These are phyloP conservation scores for Corniculantispora saksenae DNA, from an alignment of 2,329 filamentous ascomycete species.

Conservation along the genomic window DNA sequence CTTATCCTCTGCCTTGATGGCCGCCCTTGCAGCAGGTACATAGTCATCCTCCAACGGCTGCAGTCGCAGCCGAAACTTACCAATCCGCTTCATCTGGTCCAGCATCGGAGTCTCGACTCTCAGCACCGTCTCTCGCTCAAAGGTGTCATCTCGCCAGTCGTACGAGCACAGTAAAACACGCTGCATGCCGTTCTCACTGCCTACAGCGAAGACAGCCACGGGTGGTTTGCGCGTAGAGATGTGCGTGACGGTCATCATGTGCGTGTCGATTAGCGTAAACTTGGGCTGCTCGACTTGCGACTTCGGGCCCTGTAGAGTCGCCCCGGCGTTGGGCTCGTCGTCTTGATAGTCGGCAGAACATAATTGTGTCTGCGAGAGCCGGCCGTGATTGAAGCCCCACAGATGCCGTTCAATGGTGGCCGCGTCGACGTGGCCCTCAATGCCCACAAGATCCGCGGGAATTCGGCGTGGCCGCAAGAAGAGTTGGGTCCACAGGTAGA, in stretches of 20 bases:
- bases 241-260: slow-evolving; percentile 44
- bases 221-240: slow-evolving; percentile 35
- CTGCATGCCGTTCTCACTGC: slow-evolving; percentile 46
- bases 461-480: not conserved
- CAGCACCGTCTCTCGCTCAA: slow-evolving; percentile 39
- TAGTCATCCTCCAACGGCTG: not conserved
- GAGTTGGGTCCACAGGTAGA: not conserved
- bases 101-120: slow-evolving; percentile 39
- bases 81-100: slow-evolving; percentile 37
- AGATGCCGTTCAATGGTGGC: slow-evolving; percentile 21
- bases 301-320: not conserved
- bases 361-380: too few relatives aligned
- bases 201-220: slow-evolving; percentile 43
- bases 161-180: slow-evolving; percentile 47
- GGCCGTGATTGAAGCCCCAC: slow-evolving; percentile 20
- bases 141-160: slow-evolving; percentile 35
- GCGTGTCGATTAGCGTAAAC: slow-evolving; percentile 43
- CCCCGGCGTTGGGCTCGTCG: too few relatives aligned
- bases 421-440: slow-evolving; percentile 21
- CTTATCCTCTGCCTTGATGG: too few relatives aligned
- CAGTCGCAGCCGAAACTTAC: slow-evolving; percentile 26
- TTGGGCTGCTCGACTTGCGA: not conserved
- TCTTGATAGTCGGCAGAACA: too few relatives aligned
- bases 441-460: slow-evolving; percentile 20
- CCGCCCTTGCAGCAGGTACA: not conserved